Evolutionary conservation across 306 rosid genomes (phyloP).

Genomic region (Leucaena leucocephala): DNA sequence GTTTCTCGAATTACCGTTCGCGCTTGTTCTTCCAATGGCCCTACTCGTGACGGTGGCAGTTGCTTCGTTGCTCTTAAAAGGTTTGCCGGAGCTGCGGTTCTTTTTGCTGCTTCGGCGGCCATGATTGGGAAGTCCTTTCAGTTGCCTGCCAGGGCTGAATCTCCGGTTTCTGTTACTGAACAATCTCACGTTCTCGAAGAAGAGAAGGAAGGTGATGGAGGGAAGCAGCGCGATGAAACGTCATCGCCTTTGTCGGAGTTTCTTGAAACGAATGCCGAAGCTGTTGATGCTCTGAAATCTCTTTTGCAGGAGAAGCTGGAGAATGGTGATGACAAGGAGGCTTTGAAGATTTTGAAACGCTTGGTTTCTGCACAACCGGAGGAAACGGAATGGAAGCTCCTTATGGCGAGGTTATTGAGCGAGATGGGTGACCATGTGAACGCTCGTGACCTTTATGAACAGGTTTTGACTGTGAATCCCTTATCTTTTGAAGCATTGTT

Average conservation of each 20-base stretch:
- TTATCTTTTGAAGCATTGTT: constrained; percentile 77
- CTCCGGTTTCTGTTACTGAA: constrained; percentile 42
- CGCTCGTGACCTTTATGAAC: constrained; percentile 68
- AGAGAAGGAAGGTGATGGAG: constrained; percentile 10
- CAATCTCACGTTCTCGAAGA: constrained; percentile 33
- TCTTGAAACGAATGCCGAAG: constrained; percentile 61
- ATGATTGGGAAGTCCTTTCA: constrained; percentile 46
- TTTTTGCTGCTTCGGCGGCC: constrained; percentile 56
- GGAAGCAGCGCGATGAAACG: constrained; percentile 11
- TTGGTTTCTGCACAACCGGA: constrained; percentile 62
- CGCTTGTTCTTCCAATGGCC: constrained; percentile 38
- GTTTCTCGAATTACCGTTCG: constrained; percentile 42
- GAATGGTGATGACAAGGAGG: constrained; percentile 75
- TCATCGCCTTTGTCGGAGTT: constrained; percentile 60
- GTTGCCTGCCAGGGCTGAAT: constrained; percentile 67
- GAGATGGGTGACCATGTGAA: constrained; percentile 56
- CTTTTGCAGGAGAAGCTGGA: constrained; percentile 82
- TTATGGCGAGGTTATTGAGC: constrained; percentile 57
- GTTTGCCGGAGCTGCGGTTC: constrained; percentile 60
- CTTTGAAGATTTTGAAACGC: constrained; percentile 56
- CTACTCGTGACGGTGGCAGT: not conserved
- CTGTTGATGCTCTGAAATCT: constrained; percentile 65
- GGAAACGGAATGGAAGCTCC: constrained; percentile 78
- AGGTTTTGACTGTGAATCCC: constrained; percentile 58
- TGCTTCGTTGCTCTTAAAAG: constrained; percentile 45